Conservation (phyloP, 2,329 filamentous ascomycete genomes). For the Sporothrix phasma region DNA sequence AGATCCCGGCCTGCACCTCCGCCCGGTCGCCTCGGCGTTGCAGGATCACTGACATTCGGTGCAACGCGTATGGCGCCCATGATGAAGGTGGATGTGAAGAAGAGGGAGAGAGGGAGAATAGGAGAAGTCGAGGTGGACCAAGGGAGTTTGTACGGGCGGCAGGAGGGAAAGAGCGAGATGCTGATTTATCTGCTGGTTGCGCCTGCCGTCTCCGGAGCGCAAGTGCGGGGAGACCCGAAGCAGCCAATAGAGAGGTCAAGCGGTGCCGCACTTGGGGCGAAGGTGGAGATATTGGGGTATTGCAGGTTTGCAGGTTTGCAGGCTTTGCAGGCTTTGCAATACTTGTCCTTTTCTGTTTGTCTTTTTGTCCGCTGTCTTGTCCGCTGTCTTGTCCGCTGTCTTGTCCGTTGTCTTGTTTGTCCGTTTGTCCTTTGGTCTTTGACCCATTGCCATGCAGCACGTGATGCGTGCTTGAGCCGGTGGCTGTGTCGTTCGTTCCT, state of each 20-base stretch:
- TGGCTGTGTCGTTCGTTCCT: not conserved
- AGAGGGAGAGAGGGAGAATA: too few species aligned
- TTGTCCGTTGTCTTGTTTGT: too few species aligned
- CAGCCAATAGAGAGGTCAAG: not conserved
- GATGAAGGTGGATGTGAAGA: not conserved
- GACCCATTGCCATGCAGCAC: not conserved
- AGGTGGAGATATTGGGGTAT: not conserved
- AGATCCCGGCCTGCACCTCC: not conserved
- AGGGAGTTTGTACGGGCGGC: not conserved
- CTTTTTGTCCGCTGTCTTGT: too few species aligned
- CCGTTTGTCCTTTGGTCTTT: too few species aligned
- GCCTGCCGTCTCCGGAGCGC: not conserved
- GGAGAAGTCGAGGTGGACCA: not conserved
- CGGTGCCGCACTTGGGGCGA: not conserved
- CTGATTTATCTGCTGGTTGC: not conserved
- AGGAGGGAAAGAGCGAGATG: too few species aligned
- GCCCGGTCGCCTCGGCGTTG: not conserved
- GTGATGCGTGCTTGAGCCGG: not conserved
- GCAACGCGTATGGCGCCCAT: conserved; percentile 24
- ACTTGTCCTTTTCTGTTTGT: not conserved
- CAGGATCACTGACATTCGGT: conserved; percentile 27
- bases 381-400: too few species aligned
- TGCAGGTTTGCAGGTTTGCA: not conserved
- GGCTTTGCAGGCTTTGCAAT: too few species aligned
- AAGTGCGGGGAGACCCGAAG: not conserved